These are phyloP conservation scores for Dryas alaskensis DNA, from an alignment of 306 rosid genomes.

Conservation along the genomic window DNA sequence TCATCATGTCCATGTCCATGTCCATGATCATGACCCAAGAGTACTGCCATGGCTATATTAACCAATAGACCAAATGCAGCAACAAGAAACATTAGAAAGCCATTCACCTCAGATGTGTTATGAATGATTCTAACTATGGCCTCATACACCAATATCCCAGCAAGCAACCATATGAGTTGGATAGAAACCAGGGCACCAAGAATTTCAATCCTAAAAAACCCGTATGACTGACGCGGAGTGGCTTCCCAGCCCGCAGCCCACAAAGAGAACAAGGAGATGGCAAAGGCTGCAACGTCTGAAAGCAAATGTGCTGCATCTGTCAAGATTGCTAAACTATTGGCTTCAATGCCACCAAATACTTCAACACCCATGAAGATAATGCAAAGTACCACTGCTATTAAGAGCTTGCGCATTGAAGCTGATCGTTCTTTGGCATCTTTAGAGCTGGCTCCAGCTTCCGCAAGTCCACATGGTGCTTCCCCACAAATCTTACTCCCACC, in stretches of 20 bases:
- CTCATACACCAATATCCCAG: conserved; percentile 71
- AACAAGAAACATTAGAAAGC: conserved; percentile 62
- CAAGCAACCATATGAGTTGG: conserved; percentile 73
- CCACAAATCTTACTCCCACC: conserved; percentile 62
- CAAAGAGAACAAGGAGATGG: conserved; percentile 70
- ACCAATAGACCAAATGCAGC: conserved; percentile 67
- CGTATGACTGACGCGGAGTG: conserved; percentile 76
- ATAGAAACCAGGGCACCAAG: conserved; percentile 78
- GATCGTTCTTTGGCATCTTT: conserved; percentile 65
- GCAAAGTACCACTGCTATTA: conserved; percentile 62
- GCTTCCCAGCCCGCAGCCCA: conserved; percentile 92
- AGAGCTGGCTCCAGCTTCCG: conserved; percentile 51
- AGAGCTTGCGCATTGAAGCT: conserved; percentile 63
- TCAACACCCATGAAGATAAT: conserved; percentile 67
- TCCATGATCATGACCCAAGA: conserved; percentile 74
- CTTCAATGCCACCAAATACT: conserved; percentile 70
- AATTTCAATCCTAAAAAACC: conserved; percentile 74
- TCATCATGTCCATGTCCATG: conserved; percentile 43
- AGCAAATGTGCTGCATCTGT: conserved; percentile 88
- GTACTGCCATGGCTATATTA: conserved; percentile 61
- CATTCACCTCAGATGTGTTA: conserved; percentile 45
- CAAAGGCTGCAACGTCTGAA: conserved; percentile 73
- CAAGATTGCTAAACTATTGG: conserved; percentile 75
- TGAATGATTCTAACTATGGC: conserved; percentile 58
- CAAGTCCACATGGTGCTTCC: conserved; percentile 70